Conservation (phyloP, 768 basidiomycete species). For the Postia placenta region DNA sequence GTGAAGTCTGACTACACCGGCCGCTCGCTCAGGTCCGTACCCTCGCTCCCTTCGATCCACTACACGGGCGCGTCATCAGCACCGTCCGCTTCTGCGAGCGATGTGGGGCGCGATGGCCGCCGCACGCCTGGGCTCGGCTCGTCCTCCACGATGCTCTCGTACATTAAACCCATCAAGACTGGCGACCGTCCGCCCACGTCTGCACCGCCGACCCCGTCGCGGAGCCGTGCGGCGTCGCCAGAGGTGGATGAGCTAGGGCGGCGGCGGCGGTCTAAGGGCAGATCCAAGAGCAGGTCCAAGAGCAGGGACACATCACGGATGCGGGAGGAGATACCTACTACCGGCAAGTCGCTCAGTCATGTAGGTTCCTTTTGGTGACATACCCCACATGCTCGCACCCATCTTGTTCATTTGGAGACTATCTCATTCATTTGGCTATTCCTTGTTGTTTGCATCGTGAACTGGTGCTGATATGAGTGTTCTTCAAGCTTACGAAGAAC, state of each 20-base stretch:
- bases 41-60: slow-evolving; percentile 35
- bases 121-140: slow-evolving; percentile 51
- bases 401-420: slow-evolving; percentile 16
- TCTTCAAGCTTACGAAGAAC: slow-evolving; percentile 63
- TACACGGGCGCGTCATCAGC: slow-evolving; percentile 4
- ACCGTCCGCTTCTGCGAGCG: slow-evolving; percentile 13
- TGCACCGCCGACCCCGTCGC: slow-evolving; percentile 17
- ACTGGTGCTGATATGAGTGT: slow-evolving; percentile 13
- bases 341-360: slow-evolving; percentile 71
- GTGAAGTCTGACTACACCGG: slow-evolving; percentile 28
- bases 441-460: slow-evolving; percentile 8
- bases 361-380: slow-evolving; percentile 71
- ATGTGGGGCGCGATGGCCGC: slow-evolving; percentile 10
- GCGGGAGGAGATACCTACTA: slow-evolving; percentile 28
- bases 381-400: slow-evolving; percentile 17
- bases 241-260: slow-evolving; percentile 35
- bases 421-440: no score
- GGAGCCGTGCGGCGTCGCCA: slow-evolving; percentile 8
- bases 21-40: slow-evolving; percentile 33
- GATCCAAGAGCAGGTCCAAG: slow-evolving; percentile 19
- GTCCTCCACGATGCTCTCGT: slow-evolving; percentile 70
- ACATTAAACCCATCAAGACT: slow-evolving; percentile 44
- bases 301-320: slow-evolving; percentile 18
- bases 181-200: slow-evolving; percentile 34
- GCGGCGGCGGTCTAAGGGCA: slow-evolving; percentile 21